These are phyloP conservation scores for Colletotrichum sp. DNA, from an alignment of 2,329 filamentous ascomycete species.

Conservation along the genomic window DNA sequence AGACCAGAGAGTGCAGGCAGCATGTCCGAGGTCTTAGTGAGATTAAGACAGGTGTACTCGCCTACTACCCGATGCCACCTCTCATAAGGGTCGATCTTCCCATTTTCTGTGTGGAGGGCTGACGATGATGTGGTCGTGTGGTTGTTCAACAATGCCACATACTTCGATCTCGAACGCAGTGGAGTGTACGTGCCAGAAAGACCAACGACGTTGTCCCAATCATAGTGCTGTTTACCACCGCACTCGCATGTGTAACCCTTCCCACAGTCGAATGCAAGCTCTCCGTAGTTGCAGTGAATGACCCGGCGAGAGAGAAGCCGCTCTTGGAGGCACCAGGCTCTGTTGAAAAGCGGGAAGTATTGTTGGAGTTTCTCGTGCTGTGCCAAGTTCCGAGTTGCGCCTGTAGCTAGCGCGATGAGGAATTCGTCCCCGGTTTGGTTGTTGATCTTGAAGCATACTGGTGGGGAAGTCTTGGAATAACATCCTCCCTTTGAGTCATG, in stretches of 20 bases:
- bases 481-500: background rate
- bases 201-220: background rate
- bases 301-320: background rate
- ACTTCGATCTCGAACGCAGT: background rate
- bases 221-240: background rate
- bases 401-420: background rate
- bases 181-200: background rate
- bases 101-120: background rate
- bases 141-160: background rate
- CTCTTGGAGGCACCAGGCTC: constrained; percentile 8
- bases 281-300: constrained; percentile 1
- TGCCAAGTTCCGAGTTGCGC: background rate
- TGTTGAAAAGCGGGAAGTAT: background rate
- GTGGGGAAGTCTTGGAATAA: background rate
- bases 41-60: constrained; percentile 1
- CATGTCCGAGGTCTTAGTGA: background rate
- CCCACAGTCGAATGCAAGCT: background rate
- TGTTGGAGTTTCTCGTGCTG: background rate
- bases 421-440: background rate
- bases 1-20: constrained; percentile 1
- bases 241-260: background rate
- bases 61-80: background rate
- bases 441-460: background rate
- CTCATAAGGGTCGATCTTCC: background rate
- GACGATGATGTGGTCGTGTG: background rate